These are phyloP conservation scores for Cucumis cinereus DNA, from an alignment of 306 rosid species.

Conservation along the genomic window DNA sequence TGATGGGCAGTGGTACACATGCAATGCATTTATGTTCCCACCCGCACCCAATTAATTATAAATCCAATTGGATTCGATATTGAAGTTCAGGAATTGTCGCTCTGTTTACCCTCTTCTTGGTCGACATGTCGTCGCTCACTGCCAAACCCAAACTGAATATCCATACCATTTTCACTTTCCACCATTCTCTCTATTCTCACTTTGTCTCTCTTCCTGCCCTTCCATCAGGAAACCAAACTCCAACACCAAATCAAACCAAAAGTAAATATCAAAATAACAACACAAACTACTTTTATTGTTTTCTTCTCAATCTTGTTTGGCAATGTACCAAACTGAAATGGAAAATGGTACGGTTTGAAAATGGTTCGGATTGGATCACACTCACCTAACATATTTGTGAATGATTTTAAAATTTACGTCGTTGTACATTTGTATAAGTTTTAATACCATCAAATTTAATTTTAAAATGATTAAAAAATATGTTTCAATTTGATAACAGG, in stretches of 20 bases:
- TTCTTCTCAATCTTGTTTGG: neutral
- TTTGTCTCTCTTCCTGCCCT: neutral
- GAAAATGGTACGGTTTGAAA: too few relatives aligned
- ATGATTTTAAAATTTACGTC: too few relatives aligned
- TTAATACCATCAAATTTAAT: too few relatives aligned
- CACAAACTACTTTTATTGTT: neutral
- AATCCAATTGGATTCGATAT: neutral
- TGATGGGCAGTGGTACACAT: constrained; percentile 8
- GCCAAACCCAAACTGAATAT: neutral
- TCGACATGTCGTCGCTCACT: constrained; percentile 5
- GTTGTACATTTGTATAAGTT: too few relatives aligned
- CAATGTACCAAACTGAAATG: too few relatives aligned
- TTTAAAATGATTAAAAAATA: too few relatives aligned
- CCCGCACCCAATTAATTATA: neutral
- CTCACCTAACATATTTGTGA: too few relatives aligned
- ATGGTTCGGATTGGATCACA: too few relatives aligned
- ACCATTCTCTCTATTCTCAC: neutral
- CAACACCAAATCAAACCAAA: neutral
- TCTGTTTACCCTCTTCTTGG: neutral
- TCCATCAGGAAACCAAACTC: neutral
- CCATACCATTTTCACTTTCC: neutral
- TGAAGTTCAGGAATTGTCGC: constrained; percentile 3
- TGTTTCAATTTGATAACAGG: too few relatives aligned
- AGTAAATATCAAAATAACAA: neutral
- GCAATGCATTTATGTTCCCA: constrained; percentile 6